These are phyloP conservation scores for Clathrospora elynae DNA, from an alignment of 2,329 filamentous ascomycete genomes.

Conservation along the genomic window DNA sequence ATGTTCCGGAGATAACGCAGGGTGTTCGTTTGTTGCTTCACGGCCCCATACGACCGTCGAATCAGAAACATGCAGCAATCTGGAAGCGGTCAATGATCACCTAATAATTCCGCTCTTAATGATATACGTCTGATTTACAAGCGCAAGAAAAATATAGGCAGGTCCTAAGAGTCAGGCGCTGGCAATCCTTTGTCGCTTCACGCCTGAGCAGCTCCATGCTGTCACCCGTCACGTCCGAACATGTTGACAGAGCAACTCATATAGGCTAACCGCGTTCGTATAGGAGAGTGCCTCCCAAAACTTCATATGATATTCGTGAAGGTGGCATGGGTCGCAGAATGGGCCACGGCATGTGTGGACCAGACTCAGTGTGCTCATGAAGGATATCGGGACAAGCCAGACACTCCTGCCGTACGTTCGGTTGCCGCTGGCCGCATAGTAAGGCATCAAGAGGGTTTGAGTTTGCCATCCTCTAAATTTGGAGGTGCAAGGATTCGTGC, in stretches of 20 bases:
- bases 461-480: constrained; percentile 32
- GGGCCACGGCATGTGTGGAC: constrained; percentile 13
- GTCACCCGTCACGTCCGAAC: constrained; percentile 27
- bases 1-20: constrained; percentile 10
- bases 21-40: constrained; percentile 8
- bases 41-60: no score
- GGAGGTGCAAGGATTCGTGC: constrained; percentile 19
- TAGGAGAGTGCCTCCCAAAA: neutral
- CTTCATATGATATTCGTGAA: constrained; percentile 8
- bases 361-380: constrained; percentile 18
- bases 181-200: constrained; percentile 8
- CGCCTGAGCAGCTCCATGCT: constrained; percentile 11
- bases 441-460: constrained; percentile 46
- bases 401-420: constrained; percentile 33
- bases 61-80: no score
- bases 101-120: no score
- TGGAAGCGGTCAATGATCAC: no score
- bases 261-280: constrained; percentile 7
- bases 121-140: no score
- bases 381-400: constrained; percentile 23
- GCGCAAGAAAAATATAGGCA: no score
- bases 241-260: constrained; percentile 12
- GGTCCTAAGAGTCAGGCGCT: no score
- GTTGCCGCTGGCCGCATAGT: constrained; percentile 31
- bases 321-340: constrained; percentile 11